Evolutionary conservation across 2,329 filamentous ascomycete species (phyloP).

Genomic region (Trichoderma semiorbis): DNA sequence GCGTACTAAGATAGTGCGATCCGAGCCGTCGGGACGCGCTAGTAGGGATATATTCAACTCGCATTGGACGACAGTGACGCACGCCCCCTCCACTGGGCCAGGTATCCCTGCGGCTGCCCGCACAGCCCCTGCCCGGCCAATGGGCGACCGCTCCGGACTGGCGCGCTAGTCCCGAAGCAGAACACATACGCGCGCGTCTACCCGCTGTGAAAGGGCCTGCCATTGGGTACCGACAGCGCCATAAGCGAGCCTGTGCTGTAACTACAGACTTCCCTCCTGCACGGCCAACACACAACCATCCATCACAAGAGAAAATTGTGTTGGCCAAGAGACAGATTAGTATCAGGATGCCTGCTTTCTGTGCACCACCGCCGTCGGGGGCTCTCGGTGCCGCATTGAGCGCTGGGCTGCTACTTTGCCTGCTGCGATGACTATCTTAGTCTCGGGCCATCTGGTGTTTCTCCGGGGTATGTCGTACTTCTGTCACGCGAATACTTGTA

Average conservation of each 20-base stretch:
- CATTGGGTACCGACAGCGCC: slow-evolving; percentile 32
- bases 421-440: not conserved
- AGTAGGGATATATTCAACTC: slow-evolving; percentile 21
- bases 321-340: too few species aligned
- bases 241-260: slow-evolving; percentile 29
- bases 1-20: slow-evolving; percentile 31
- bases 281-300: slow-evolving; percentile 28
- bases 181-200: slow-evolving; percentile 32
- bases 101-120: not conserved
- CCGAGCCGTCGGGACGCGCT: slow-evolving; percentile 38
- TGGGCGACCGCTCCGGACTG: slow-evolving; percentile 26
- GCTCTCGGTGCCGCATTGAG: not conserved
- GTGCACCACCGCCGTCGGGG: not conserved
- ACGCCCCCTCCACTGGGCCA: slow-evolving; percentile 19
- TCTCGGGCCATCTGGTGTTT: not conserved
- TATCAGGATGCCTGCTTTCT: not conserved
- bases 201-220: slow-evolving; percentile 20
- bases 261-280: slow-evolving; percentile 18
- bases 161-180: slow-evolving; percentile 21
- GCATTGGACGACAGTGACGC: slow-evolving; percentile 23
- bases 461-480: not conserved
- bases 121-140: slow-evolving; percentile 23
- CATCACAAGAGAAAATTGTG: not conserved
- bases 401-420: not conserved
- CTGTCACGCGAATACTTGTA: not conserved